Evolutionary conservation across 2,329 filamentous ascomycete genomes (phyloP), one percentile per base, ranked within the genome.

Genomic region (Aspergillus viridinutans): DNA sequence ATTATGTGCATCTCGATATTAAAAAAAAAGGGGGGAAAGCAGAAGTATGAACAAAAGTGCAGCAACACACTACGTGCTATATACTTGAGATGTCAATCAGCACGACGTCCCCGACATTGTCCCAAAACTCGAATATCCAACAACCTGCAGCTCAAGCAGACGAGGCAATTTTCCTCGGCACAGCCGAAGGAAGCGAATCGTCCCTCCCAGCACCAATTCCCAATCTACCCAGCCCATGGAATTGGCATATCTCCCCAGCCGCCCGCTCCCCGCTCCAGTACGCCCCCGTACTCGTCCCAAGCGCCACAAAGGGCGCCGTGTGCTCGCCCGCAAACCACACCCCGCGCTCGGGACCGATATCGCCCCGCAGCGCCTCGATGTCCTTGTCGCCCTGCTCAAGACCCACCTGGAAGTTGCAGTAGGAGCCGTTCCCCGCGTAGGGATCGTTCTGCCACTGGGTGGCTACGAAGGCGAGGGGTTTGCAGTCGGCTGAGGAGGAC

Each of bases 281-380:
- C 10, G 93, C 93, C 0, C 93, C 93, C 0, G 91, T 95, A 12
- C 88, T 89, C 4, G 92, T 97, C 0, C 92, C 93, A 59, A 97
- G 73, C 10, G 90, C 92, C 28, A 95, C 86, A 76, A 96, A 96
- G 4, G 92, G 92, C 54, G 90, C 88, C 23, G 91, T 96, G 75
- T 96, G 92, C 75, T 96, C 92, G 0, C 92, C 92, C 0, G 92
- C 92, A 62, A 96, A 80, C 92, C 92, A 96, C 8, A 96, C 69
- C 0, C 89, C 86, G 23, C 85, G 77, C 12, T 84, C 85, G 21
- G 62, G 32, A 1, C 76, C 76, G 48, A 81, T 67, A 0, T 83
- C 83, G 2, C 73, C 67, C 25, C 84, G 72, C 75, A 87, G 76
- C 2, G 73, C 69, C 69, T 87, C 82, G 50, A 96, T 85, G 69